Conservation (phyloP, 225 moss, liverwort and hornwort species). For the Takakia lepidozioides region DNA sequence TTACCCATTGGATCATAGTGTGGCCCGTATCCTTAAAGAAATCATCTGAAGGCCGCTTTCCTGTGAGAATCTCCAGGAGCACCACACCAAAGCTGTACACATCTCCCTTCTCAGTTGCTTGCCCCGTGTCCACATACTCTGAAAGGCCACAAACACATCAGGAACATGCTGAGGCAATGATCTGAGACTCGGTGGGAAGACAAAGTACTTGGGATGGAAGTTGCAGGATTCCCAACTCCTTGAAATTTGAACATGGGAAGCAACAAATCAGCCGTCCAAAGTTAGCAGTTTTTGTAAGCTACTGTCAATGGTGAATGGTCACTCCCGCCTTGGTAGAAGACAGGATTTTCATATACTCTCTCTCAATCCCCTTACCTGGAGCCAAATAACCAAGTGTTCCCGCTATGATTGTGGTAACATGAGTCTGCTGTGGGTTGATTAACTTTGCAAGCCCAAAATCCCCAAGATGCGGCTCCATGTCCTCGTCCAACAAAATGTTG, state of each 20-base stretch:
- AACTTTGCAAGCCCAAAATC: constrained; percentile 97
- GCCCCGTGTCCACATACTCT: constrained; percentile 92
- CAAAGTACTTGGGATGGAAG: too few relatives aligned
- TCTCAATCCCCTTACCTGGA: constrained; percentile 46
- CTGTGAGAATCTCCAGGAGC: constrained; percentile 82
- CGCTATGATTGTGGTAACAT: constrained; percentile 82
- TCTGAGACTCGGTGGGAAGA: too few relatives aligned
- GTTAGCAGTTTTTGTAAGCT: not conserved
- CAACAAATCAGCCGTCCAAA: not conserved
- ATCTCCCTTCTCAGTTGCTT: constrained; percentile 88
- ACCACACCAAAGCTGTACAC: constrained; percentile 89
- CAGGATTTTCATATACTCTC: not conserved
- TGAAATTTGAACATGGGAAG: too few relatives aligned
- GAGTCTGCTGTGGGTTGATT: constrained; percentile 62
- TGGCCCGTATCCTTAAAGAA: constrained; percentile 59
- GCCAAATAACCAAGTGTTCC: constrained; percentile 88
- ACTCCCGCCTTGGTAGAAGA: not conserved
- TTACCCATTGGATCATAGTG: constrained; percentile 84
- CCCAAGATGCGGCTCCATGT: constrained; percentile 64
- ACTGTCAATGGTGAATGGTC: not conserved
- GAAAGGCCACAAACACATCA: constrained; percentile 8
- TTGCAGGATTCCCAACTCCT: too few relatives aligned
- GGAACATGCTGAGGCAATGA: constrained; percentile 2
- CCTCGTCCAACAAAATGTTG: constrained; percentile 76
- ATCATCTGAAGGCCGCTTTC: constrained; percentile 71